Evolutionary conservation across 352 stramenopile species (phyloP), one percentile per base, ranked within the genome.

Genomic region (Phytophthora nicotianae): DNA sequence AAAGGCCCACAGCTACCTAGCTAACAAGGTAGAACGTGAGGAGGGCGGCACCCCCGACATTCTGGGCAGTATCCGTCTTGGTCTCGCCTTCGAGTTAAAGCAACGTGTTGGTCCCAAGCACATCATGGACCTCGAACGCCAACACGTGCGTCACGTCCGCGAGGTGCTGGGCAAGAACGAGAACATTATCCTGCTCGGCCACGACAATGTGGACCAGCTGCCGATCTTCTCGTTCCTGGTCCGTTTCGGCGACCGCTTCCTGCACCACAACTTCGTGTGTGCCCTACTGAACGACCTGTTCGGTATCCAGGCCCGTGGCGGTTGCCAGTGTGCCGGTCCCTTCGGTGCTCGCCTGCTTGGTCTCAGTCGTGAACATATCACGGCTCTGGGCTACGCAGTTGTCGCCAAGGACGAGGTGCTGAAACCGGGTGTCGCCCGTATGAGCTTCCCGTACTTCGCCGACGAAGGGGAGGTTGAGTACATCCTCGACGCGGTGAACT

Each of bases 191-290:
- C 55, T 99, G 17, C 75, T 99, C 14, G 96, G 95, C 3, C 65
- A 77, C 32, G 57, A 75, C 5, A 68, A 72, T 41, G 32, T 75
- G 21, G 70, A 75, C 9, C 60, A 92, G 19, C 72, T 99, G 32
- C 95, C 96, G 0, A 91, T 98, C 17, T 97, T 98, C 64, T 98
- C 96, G 6, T 98, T 99, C 57, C 70, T 99, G 1, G 82, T 99
- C 23, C 83, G 86, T 21, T 96, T 83, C 43, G 87, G 86, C 4
- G 68, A 83, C 46, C 61, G 90, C 11, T 98, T 98, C 74, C 72
- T 99, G 46, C 97, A 99, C 74, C 99, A 98, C 79, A 99, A 99
- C 68, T 99, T 98, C 61, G 97, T 99, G 24, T 98, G 91, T 62
- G 95, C 96, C 20, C 67, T 99, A 41, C 77, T 99, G 5, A 99